phyloP scores from a whole-genome alignment of 2,329 filamentous ascomycete species.

The Pyrenochaeta sp. region DNA sequence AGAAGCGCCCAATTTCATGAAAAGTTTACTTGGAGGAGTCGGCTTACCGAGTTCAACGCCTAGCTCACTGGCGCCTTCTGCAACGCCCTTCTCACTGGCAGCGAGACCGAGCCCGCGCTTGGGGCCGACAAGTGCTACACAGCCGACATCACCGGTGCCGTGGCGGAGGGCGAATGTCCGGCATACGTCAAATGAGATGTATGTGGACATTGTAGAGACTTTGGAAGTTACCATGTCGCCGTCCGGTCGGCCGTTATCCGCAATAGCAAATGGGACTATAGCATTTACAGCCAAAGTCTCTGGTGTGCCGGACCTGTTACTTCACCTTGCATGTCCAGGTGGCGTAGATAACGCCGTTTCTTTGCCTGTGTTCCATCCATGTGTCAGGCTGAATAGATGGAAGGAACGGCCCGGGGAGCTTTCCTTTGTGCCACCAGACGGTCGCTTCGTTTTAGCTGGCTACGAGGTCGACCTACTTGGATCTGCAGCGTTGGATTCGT shows the following conservation, averaged over 20 bases:
- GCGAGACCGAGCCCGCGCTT: slow-evolving; percentile 34
- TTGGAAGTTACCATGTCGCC: slow-evolving; percentile 88
- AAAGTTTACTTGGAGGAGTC: slow-evolving; percentile 87
- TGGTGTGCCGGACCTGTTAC: slow-evolving; percentile 86
- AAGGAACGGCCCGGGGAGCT: slow-evolving; percentile 86
- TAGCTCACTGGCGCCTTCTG: slow-evolving; percentile 37
- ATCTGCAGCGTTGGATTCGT: slow-evolving; percentile 60
- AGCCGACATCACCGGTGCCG: slow-evolving; percentile 67
- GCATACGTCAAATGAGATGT: slow-evolving; percentile 96
- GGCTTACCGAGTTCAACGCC: slow-evolving; percentile 70
- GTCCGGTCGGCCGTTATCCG: slow-evolving; percentile 84
- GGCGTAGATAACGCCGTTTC: slow-evolving; percentile 80
- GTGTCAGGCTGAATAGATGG: slow-evolving; percentile 90
- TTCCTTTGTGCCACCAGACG: slow-evolving; percentile 96
- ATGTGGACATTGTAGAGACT: slow-evolving; percentile 94
- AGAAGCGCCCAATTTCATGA: slow-evolving; percentile 89
- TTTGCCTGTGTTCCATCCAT: slow-evolving; percentile 94
- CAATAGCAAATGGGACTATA: slow-evolving; percentile 89
- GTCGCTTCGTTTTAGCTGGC: slow-evolving; percentile 88
- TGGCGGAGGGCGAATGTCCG: slow-evolving; percentile 93
- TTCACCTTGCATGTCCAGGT: slow-evolving; percentile 77
- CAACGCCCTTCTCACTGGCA: slow-evolving; percentile 40
- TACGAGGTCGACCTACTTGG: slow-evolving; percentile 94
- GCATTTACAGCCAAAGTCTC: slow-evolving; percentile 96
- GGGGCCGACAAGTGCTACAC: slow-evolving; percentile 34